phyloP scores from a whole-genome alignment of 2,329 filamentous ascomycete species.

The Pseudomassariella vexata region DNA sequence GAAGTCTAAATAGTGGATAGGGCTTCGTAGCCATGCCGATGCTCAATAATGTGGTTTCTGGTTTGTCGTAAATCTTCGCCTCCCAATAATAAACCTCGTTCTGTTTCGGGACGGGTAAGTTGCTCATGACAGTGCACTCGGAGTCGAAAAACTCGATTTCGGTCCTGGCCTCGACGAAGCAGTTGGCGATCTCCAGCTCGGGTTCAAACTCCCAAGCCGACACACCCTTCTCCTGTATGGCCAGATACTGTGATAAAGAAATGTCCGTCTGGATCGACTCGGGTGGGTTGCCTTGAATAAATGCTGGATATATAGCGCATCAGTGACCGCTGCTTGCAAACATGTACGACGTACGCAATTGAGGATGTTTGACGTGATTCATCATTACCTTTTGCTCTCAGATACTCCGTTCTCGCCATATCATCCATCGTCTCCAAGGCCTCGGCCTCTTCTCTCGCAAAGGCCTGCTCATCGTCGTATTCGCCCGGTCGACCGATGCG shows the following conservation, averaged over 20 bases:
- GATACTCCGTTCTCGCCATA: slow-evolving; percentile 79
- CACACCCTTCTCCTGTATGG: slow-evolving; percentile 99
- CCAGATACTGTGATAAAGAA: slow-evolving; percentile 92
- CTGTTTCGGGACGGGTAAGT: slow-evolving; percentile 93
- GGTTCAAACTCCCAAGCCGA: slow-evolving; percentile 99
- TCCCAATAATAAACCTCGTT: slow-evolving; percentile 99
- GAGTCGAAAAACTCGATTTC: slow-evolving; percentile 99
- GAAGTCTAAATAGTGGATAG: slow-evolving; percentile 88
- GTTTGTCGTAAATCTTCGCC: slow-evolving; percentile 96
- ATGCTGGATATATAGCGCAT: slow-evolving; percentile 52
- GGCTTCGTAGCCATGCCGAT: slow-evolving; percentile 96
- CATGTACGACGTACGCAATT: neutral
- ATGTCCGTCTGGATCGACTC: slow-evolving; percentile 96
- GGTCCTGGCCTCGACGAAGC: slow-evolving; percentile 92
- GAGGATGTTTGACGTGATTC: slow-evolving; percentile 14
- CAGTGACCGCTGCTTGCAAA: neutral
- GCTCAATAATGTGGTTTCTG: slow-evolving; percentile 77
- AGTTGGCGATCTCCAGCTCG: slow-evolving; percentile 97
- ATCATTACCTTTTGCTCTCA: slow-evolving; percentile 83
- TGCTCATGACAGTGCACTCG: slow-evolving; percentile 95
- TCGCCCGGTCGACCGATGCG: slow-evolving; percentile 89
- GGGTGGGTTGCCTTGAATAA: slow-evolving; percentile 87
- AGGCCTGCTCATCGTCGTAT: slow-evolving; percentile 96
- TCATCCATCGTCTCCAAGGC: slow-evolving; percentile 96
- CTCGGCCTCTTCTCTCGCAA: slow-evolving; percentile 88